phyloP scores from a whole-genome alignment of 2,329 filamentous ascomycete species.

The Thermomyces lanuginosus region DNA sequence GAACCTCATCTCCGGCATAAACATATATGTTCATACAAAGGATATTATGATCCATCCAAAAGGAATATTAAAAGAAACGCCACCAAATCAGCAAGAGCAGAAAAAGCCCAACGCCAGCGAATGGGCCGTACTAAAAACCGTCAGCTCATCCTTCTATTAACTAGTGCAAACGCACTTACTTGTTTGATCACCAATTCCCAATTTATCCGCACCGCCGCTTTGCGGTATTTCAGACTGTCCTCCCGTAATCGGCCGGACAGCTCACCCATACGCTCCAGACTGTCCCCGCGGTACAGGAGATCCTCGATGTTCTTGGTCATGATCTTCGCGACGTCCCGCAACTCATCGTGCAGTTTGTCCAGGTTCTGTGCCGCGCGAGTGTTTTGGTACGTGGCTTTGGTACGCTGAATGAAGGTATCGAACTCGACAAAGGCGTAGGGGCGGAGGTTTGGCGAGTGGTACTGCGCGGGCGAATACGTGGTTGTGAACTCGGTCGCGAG shows the following conservation, averaged over 20 bases:
- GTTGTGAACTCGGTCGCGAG: constrained; percentile 79
- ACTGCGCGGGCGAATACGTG: constrained; percentile 58
- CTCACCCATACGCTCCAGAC: constrained; percentile 91
- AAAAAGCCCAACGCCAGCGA: constrained; percentile 65
- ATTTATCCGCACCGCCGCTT: constrained; percentile 87
- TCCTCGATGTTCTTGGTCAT: constrained; percentile 99
- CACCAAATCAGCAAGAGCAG: constrained; percentile 80
- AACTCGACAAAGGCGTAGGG: constrained; percentile 97
- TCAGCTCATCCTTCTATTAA: constrained; percentile 10
- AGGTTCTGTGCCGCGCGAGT: constrained; percentile 80
- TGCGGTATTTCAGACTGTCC: constrained; percentile 85
- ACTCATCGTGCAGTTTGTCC: constrained; percentile 88
- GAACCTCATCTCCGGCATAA: not conserved
- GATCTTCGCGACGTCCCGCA: constrained; percentile 93
- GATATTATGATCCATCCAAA: constrained; percentile 14
- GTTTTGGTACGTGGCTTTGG: constrained; percentile 87
- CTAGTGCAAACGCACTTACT: constrained; percentile 24
- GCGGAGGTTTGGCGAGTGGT: constrained; percentile 57
- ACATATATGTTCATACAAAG: not conserved
- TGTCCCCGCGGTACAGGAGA: constrained; percentile 84
- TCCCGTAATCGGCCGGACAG: constrained; percentile 74
- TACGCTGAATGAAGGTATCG: constrained; percentile 88
- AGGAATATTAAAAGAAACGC: constrained; percentile 58
- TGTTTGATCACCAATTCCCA: constrained; percentile 95
- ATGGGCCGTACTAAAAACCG: constrained; percentile 56